phyloP scores from a whole-genome alignment of 805 yeast genomes.

The Candida silvicultrix region DNA sequence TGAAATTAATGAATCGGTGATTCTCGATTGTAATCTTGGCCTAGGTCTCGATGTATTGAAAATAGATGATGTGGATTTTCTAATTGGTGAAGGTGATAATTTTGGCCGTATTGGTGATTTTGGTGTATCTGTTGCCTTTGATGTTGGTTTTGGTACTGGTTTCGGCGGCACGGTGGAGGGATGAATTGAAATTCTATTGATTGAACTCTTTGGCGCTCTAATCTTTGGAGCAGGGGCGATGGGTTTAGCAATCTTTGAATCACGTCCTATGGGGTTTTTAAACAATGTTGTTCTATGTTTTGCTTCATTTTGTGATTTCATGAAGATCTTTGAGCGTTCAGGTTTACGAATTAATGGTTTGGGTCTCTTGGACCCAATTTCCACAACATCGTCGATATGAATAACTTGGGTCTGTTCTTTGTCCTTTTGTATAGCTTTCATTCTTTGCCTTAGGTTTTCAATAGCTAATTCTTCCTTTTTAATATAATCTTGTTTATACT shows the following conservation, averaged over 20 bases:
- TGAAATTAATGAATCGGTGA: too few relatives aligned
- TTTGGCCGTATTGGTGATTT: not conserved
- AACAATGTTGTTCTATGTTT: conserved; percentile 12
- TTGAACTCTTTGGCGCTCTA: not conserved
- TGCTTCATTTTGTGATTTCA: conserved; percentile 17
- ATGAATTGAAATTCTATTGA: too few relatives aligned
- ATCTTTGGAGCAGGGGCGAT: not conserved
- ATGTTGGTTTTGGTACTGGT: not conserved
- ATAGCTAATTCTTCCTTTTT: conserved; percentile 29
- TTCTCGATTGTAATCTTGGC: too few relatives aligned
- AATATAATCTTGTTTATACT: conserved; percentile 25
- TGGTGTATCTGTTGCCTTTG: not conserved
- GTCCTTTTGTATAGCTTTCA: conserved; percentile 23
- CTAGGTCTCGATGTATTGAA: not conserved
- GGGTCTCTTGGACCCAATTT: conserved; percentile 1
- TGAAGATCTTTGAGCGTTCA: conserved; percentile 11
- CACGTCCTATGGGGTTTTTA: conserved; percentile 11
- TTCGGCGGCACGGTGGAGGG: too few relatives aligned
- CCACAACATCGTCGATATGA: conserved; percentile 18
- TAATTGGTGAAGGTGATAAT: not conserved
- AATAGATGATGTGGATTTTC: not conserved
- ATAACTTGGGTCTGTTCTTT: conserved; percentile 25
- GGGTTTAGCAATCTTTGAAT: not conserved
- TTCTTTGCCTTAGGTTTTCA: conserved; percentile 26
- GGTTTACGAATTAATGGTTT: not conserved